A percentile compares a stretch with the other conserved stretches of the same genome.
Evolutionary conservation across 208 protist species (phyloP).

Genomic region (Leptomonas pyrrhocoris): DNA sequence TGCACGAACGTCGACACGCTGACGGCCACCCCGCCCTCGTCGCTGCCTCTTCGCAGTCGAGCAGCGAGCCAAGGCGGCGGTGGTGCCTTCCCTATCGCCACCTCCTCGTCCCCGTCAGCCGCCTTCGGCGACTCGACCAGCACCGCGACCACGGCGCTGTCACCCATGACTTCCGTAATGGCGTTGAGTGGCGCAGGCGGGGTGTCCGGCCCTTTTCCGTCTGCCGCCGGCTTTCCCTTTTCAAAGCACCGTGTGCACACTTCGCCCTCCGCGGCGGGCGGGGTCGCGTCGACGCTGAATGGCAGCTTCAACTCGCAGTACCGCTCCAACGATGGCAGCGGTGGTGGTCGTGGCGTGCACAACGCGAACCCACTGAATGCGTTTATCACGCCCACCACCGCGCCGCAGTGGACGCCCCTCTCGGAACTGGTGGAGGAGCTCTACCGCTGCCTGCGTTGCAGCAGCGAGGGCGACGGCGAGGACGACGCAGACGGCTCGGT

Average conservation of each 20-base stretch:
- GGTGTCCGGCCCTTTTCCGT: slow-evolving; percentile 5
- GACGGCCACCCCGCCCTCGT: slow-evolving; percentile 6
- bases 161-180: slow-evolving; percentile 4
- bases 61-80: slow-evolving; percentile 13
- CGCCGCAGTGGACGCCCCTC: slow-evolving; percentile 64
- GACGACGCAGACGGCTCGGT: neutral
- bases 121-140: slow-evolving; percentile 12
- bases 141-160: slow-evolving; percentile 13
- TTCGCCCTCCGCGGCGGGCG: neutral
- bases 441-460: slow-evolving; percentile 43
- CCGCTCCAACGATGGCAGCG: slow-evolving; percentile 2
- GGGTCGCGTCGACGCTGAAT: neutral
- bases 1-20: slow-evolving; percentile 12
- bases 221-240: neutral
- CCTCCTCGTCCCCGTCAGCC: slow-evolving; percentile 1
- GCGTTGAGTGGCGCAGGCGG: slow-evolving; percentile 6
- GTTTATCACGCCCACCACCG: slow-evolving; percentile 69
- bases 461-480: slow-evolving; percentile 12
- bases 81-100: neutral
- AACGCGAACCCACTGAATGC: slow-evolving; percentile 50
- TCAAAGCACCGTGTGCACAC: neutral
- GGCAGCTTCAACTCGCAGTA: slow-evolving; percentile 6
- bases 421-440: slow-evolving; percentile 61
- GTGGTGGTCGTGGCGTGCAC: neutral
- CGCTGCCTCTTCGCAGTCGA: slow-evolving; percentile 25